A percentile compares a stretch with the other conserved stretches of the same genome.
phyloP scores from a whole-genome alignment of 2,329 filamentous ascomycete species.

The Talaromyces albobiverticillius region DNA sequence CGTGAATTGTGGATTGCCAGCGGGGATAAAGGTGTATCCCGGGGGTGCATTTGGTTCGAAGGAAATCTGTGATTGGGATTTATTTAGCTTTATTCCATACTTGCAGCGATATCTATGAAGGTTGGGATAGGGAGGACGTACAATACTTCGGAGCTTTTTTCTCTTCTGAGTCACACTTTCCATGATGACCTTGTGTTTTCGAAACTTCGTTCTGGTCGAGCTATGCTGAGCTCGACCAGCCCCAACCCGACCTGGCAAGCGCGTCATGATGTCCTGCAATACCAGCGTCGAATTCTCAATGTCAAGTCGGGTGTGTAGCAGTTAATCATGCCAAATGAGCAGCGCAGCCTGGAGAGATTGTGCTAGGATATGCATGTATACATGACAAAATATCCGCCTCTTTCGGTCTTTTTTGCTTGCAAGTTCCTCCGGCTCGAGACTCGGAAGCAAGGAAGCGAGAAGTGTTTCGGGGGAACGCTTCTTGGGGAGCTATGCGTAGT shows the following conservation, averaged over 20 bases:
- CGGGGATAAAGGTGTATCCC: slow-evolving; percentile 61
- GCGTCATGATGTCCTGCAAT: slow-evolving; percentile 31
- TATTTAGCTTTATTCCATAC: slow-evolving; percentile 21
- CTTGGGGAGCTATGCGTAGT: no score
- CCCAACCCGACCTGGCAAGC: slow-evolving; percentile 16
- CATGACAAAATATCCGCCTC: slow-evolving; percentile 7
- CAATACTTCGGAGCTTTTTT: slow-evolving; percentile 56
- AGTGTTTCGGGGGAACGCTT: background rate
- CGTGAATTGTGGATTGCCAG: slow-evolving; percentile 59
- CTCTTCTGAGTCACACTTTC: slow-evolving; percentile 59
- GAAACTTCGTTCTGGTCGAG: slow-evolving; percentile 31
- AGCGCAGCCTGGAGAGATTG: background rate
- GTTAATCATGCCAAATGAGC: background rate
- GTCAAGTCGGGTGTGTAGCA: slow-evolving; percentile 4
- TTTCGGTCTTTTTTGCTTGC: background rate
- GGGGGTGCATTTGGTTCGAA: slow-evolving; percentile 54
- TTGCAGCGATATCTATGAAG: background rate
- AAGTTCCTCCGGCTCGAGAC: background rate
- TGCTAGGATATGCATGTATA: background rate
- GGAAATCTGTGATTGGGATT: slow-evolving; percentile 47
- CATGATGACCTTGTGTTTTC: slow-evolving; percentile 57
- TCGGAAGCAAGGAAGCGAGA: background rate
- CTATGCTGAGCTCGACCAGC: slow-evolving; percentile 33
- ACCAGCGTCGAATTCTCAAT: slow-evolving; percentile 9
- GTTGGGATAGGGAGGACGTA: slow-evolving; percentile 30